phyloP scores from a whole-genome alignment of 495 filamentous ascomycete genomes.

The Penicillium parvum region DNA sequence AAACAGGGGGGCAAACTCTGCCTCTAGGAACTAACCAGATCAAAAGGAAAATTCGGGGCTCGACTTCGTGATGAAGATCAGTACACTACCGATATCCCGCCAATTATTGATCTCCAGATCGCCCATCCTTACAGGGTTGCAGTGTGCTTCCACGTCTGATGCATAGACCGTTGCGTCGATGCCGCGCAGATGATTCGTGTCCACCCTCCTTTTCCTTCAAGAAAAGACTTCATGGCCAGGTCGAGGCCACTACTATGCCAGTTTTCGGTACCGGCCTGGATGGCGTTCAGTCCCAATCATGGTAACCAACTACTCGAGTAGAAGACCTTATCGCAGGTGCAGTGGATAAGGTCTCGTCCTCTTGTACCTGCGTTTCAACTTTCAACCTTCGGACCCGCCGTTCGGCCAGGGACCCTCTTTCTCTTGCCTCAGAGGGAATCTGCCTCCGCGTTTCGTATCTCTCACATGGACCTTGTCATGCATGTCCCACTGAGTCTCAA shows the following conservation, averaged over 20 bases:
- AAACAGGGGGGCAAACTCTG: background rate
- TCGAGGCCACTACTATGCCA: no score
- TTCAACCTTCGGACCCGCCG: conserved; percentile 12
- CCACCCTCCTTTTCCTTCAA: background rate
- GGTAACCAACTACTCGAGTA: no score
- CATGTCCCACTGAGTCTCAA: conserved; percentile 25
- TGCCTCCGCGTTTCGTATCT: conserved; percentile 20
- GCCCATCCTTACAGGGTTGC: background rate
- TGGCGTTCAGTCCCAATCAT: no score
- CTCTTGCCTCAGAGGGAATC: conserved; percentile 11
- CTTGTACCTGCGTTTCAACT: conserved; percentile 7
- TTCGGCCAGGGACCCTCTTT: conserved; percentile 12
- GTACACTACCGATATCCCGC: no score
- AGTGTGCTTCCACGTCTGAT: background rate
- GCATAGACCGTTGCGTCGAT: background rate
- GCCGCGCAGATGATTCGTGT: conserved; percentile 10
- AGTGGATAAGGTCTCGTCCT: conserved; percentile 16
- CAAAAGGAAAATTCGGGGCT: no score
- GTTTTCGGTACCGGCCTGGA: no score
- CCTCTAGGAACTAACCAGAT: no score
- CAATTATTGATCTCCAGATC: background rate
- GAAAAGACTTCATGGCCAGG: background rate
- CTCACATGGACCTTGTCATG: conserved; percentile 28
- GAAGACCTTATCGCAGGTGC: background rate
- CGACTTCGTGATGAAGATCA: no score